Conservation (phyloP, 83 land plant species). For the Isoetes engelmannii region DNA sequence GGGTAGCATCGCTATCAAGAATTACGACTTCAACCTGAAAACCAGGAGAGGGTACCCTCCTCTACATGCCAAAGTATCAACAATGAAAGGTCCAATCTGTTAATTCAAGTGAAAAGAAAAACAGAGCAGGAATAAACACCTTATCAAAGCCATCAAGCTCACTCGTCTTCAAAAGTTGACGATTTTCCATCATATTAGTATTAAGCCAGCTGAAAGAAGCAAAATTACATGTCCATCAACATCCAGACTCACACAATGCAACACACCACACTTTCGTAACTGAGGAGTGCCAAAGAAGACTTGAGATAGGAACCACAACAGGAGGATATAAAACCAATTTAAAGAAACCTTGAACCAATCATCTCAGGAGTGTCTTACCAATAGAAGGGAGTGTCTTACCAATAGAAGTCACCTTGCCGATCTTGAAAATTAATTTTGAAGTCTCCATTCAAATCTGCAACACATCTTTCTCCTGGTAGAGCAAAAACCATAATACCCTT, state of each 20-base stretch:
- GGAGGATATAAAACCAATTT: too few relatives aligned
- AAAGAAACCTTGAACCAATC: too few relatives aligned
- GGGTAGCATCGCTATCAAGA: slow-evolving; percentile 56
- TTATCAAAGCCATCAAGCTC: slow-evolving; percentile 99
- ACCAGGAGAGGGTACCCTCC: slow-evolving; percentile 95
- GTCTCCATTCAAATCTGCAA: slow-evolving; percentile 82
- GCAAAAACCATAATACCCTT: slow-evolving; percentile 98
- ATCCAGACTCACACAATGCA: too few relatives aligned
- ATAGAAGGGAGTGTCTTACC: slow-evolving; percentile 71
- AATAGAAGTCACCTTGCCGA: slow-evolving; percentile 97
- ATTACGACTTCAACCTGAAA: slow-evolving; percentile 90
- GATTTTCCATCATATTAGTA: slow-evolving; percentile 90
- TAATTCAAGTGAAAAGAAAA: neutral
- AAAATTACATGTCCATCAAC: neutral
- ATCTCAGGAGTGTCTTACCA: slow-evolving; percentile 36
- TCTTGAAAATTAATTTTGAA: slow-evolving; percentile 92
- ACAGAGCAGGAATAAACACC: slow-evolving; percentile 32
- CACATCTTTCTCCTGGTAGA: slow-evolving; percentile 92
- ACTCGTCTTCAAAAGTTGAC: slow-evolving; percentile 51
- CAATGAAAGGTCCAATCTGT: neutral
- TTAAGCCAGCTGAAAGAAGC: slow-evolving; percentile 75
- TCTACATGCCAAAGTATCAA: slow-evolving; percentile 41
- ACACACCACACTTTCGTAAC: too few relatives aligned
- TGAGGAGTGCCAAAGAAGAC: too few relatives aligned
- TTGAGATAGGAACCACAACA: too few relatives aligned